Base-by-base conservation (phyloP, 2,329 filamentous ascomycete species). In the Paecilomyces niveus region DNA sequence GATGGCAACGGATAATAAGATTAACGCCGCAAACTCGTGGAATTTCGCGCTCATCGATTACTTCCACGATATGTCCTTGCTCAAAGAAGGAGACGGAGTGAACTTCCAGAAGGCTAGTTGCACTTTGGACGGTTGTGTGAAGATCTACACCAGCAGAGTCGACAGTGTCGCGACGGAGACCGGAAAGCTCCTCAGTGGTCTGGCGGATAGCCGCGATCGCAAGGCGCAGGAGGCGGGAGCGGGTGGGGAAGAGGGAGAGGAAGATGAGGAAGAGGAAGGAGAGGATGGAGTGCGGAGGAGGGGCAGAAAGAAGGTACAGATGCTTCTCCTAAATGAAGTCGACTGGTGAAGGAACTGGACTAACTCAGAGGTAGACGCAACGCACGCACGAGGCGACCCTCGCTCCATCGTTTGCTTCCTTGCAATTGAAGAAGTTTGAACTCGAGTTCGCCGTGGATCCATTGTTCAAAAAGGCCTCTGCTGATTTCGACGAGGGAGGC, bases 1-100 rank as follows among this genome's bases (percentile, higher is more conserved):
- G 82, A 96, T 99, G 92, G 94, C 94, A 1, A 97, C 94, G 15
- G 94, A 99, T 79, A 99, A 99, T 78, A 94, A 94, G 76, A 99
- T 99, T 81, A 99, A 97, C 72, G 93, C 94, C 54, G 86, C 89
- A 60, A 99, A 99, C 75, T 97, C 92, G 31, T 99, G 94, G 94
- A 97, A 97, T 74, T 97, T 99, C 77, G 94, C 94, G n/a, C 84
- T 99, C 18, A 99, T 99, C 71, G 94, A 99, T 75, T 99, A 99
- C 76, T 99, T 99, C 70, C 93, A 99, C 74, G 94, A 99, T 70
- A 97, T 99, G 94, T 96, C 92, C 1, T 79, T 99, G 51, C 81
- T 99, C 54, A 96, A 96, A 72, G 94, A 99, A 70, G 94, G 94
- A 31, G 92, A 99, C 63, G 89, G 92, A 13, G 92, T 99, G 75